Evolutionary conservation across 2,329 filamentous ascomycete genomes (phyloP), one percentile per base, ranked within the genome.

Genomic region (Daldinia eschscholtzii): DNA sequence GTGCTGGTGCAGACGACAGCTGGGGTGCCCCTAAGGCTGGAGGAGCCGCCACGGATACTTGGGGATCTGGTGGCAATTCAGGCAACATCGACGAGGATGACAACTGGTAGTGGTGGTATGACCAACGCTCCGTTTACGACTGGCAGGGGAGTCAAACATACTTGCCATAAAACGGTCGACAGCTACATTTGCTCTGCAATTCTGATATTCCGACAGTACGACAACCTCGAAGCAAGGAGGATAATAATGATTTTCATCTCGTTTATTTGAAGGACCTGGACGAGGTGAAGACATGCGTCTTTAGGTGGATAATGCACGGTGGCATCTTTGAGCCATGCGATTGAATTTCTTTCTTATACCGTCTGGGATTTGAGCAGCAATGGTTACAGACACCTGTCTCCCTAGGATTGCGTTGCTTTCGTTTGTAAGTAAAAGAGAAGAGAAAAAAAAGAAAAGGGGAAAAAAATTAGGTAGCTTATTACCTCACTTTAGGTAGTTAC

Each of bases 21-120:
- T 64, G 61, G 61, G 65, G 42, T 42, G 12, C 57, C 4, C 23
- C 35, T 18, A 35, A 39, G 18, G 42, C 20, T 42, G 55, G 23
- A 33, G 23, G 13, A 12, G 26, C 13, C 7, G 10, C 37, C 23
- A 46, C 26, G 5, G 52, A 55, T 39, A 18, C 10, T 39, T 55
- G 52, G 50, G 30, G 50, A 18, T 28, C 46, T 52, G 59, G 61
- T 41, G 58, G 58, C 26, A 52, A 33, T 10, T 39, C 33, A 3
- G 61, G 13, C 28, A 12, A 52, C 6, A 28, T 28, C 12, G 35
- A 4, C 13, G 10, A 39, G 23, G 44, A 48, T 3, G 12, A 2
- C 26, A 26, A 52, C 13, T 52, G 46, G 46, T 52, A 33, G 28
- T 52, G 5, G 15, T 13, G 6, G 26, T 6, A 30, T 18, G 26